These are phyloP conservation scores for Helminthosporium solani DNA, from an alignment of 2,329 filamentous ascomycete genomes.

Conservation along the genomic window DNA sequence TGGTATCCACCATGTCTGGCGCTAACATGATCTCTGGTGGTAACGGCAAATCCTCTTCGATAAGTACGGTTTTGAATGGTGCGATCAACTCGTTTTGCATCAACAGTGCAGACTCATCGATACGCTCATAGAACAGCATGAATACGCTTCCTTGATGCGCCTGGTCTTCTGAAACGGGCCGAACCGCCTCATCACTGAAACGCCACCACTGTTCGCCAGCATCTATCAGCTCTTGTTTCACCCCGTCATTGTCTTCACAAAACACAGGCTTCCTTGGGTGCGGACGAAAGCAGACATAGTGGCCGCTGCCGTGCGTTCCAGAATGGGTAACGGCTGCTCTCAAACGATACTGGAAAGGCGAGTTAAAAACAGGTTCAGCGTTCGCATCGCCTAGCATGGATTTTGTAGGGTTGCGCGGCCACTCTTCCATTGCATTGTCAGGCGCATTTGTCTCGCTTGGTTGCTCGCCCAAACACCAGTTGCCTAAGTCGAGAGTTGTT, in stretches of 20 bases:
- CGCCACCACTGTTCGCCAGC: slow-evolving; percentile 72
- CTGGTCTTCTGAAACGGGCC: slow-evolving; percentile 67
- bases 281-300: slow-evolving; percentile 89
- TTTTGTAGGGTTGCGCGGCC: slow-evolving; percentile 65
- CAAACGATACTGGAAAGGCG: slow-evolving; percentile 65
- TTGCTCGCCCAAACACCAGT: slow-evolving; percentile 76
- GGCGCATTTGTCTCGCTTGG: slow-evolving; percentile 26
- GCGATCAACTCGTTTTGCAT: background rate
- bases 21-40: slow-evolving; percentile 6
- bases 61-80: background rate
- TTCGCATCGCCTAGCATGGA: slow-evolving; percentile 70
- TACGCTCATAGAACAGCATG: slow-evolving; percentile 92
- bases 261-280: slow-evolving; percentile 48
- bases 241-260: background rate
- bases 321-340: slow-evolving; percentile 85
- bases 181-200: slow-evolving; percentile 85
- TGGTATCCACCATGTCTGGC: slow-evolving; percentile 4
- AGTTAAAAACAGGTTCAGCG: slow-evolving; percentile 36
- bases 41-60: slow-evolving; percentile 19
- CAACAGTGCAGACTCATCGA: slow-evolving; percentile 47
- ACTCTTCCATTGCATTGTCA: slow-evolving; percentile 58
- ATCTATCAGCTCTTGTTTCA: slow-evolving; percentile 27
- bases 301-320: slow-evolving; percentile 89
- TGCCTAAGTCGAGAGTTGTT: slow-evolving; percentile 68
- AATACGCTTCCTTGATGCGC: slow-evolving; percentile 80